These are phyloP conservation scores for Boechera divaricarpa DNA, from an alignment of 345 rosid genomes.

Conservation along the genomic window DNA sequence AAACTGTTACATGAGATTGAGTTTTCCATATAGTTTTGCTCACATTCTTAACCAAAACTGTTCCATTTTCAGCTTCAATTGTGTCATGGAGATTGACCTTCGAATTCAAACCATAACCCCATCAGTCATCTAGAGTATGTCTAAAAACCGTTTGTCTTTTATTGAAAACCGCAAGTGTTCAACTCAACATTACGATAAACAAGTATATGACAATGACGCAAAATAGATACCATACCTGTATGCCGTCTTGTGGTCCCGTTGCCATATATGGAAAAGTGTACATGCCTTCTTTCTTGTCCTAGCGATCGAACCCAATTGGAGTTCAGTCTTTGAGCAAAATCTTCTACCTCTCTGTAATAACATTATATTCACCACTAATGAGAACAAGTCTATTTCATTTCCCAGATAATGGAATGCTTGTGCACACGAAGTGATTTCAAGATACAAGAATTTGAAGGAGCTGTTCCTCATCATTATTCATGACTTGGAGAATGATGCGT, in stretches of 20 bases:
- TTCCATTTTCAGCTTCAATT: constrained; percentile 10
- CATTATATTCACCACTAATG: constrained; percentile 23
- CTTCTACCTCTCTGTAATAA: constrained; percentile 79
- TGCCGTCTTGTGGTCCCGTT: constrained; percentile 57
- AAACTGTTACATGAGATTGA: constrained; percentile 22
- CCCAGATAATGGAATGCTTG: background rate
- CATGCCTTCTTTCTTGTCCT: constrained; percentile 67
- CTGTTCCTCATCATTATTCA: background rate
- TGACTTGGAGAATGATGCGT: constrained; percentile 5
- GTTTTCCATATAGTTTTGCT: too few relatives aligned
- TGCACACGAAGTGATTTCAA: too few relatives aligned
- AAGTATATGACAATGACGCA: constrained; percentile 24
- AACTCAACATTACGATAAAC: constrained; percentile 15
- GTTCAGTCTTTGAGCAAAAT: constrained; percentile 87
- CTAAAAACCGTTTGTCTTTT: background rate
- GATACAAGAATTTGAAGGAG: background rate
- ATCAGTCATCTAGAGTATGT: constrained; percentile 18
- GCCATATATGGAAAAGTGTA: constrained; percentile 55
- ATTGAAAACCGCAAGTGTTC: background rate
- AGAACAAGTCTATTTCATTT: constrained; percentile 17
- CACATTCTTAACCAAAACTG: constrained; percentile 33
- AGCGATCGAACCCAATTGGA: constrained; percentile 69
- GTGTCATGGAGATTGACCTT: constrained; percentile 37
- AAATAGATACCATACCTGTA: constrained; percentile 49
- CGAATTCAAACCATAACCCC: constrained; percentile 17